Percentiles rank a stretch among this genome's conserved stretches.
These are phyloP conservation scores for Cairneyella variabilis DNA, from an alignment of 495 filamentous ascomycete species.

Conservation along the genomic window DNA sequence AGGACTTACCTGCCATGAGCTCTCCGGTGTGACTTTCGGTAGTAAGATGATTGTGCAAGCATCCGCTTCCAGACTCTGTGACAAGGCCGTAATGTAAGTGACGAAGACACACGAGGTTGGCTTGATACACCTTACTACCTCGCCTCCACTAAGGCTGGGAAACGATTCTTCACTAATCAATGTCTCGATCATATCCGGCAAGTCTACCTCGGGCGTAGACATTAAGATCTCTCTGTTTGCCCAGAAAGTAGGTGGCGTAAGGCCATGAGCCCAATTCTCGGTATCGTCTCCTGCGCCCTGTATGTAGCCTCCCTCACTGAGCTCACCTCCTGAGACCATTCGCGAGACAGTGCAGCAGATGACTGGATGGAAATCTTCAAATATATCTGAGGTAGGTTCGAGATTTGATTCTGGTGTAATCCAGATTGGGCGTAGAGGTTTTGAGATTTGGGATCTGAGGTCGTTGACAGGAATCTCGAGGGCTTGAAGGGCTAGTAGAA, in stretches of 20 bases:
- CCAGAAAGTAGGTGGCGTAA: conserved; percentile 82
- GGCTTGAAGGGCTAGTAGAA: conserved; percentile 54
- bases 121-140: conserved; percentile 7
- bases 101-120: conserved; percentile 34
- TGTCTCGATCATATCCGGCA: conserved; percentile 57
- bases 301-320: conserved; percentile 73
- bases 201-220: conserved; percentile 54
- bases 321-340: conserved; percentile 59
- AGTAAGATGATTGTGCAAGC: conserved; percentile 25
- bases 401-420: conserved; percentile 44
- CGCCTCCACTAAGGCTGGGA: neutral
- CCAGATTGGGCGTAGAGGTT: conserved; percentile 64
- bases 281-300: conserved; percentile 93
- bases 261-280: conserved; percentile 79
- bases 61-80: neutral
- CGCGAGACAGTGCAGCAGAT: conserved; percentile 80
- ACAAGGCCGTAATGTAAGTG: conserved; percentile 16
- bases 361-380: conserved; percentile 60
- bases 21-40: conserved; percentile 29
- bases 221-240: conserved; percentile 52
- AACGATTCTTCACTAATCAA: conserved; percentile 35
- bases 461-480: conserved; percentile 34
- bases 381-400: conserved; percentile 26
- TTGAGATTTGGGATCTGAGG: conserved; percentile 36
- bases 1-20: conserved; percentile 30